A percentile compares a stretch with the other conserved stretches of the same genome.
phyloP scores from a whole-genome alignment of 441 rosid species.

The Adansonia rubrostipa region DNA sequence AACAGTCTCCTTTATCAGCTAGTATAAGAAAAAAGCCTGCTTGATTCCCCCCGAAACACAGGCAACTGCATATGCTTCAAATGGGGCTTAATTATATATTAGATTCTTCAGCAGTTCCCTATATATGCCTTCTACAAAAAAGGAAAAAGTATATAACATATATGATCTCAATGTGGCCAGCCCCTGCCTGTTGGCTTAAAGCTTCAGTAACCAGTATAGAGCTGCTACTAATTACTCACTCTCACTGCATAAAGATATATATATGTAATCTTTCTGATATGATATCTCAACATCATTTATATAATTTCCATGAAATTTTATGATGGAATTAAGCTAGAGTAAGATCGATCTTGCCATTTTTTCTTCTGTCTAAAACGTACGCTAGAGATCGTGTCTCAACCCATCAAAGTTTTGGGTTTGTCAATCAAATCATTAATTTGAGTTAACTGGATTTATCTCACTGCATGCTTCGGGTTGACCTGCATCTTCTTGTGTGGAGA shows the following conservation, averaged over 20 bases:
- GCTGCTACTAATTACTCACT: background rate
- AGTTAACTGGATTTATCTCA: background rate
- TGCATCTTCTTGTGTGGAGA: background rate
- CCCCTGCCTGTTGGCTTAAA: background rate
- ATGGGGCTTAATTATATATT: background rate
- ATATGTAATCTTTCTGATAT: background rate
- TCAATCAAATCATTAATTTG: too few species aligned
- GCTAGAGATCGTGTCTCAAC: too few species aligned
- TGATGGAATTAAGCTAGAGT: too few species aligned
- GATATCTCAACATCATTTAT: background rate
- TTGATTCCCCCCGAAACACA: background rate
- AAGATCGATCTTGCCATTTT: too few species aligned
- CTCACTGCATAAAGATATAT: background rate
- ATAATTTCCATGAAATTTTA: too few species aligned
- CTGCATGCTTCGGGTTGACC: background rate
- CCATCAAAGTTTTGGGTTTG: too few species aligned
- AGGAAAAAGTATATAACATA: background rate
- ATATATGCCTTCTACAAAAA: background rate
- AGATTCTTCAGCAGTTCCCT: slow-evolving; percentile 1
- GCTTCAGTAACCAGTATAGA: background rate
- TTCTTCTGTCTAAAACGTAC: too few species aligned
- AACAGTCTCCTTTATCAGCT: slow-evolving; percentile 16
- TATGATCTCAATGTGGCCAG: background rate
- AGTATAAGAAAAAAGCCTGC: slow-evolving; percentile 18
- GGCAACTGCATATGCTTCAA: slow-evolving; percentile 1